Percentiles rank a stretch among this genome's conserved stretches.
phyloP scores from a whole-genome alignment of 1,139 yeast species.

The Magnusiomyces ingens region DNA sequence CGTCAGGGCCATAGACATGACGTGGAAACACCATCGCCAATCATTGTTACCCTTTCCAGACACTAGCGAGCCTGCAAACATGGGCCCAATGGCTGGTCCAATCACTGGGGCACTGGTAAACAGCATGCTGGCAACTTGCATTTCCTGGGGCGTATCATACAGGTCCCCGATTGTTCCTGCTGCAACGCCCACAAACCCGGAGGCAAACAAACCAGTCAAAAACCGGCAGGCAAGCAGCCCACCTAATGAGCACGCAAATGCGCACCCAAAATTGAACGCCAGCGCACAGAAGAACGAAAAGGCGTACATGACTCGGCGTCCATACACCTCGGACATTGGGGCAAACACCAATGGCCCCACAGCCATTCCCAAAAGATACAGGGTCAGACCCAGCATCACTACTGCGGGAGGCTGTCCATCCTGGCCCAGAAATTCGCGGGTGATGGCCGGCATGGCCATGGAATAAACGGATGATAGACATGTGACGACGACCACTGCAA shows the following conservation, averaged over 20 bases:
- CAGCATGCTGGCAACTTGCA: slow-evolving; percentile 64
- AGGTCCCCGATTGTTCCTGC: slow-evolving; percentile 70
- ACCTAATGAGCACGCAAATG: slow-evolving; percentile 52
- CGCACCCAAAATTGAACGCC: slow-evolving; percentile 62
- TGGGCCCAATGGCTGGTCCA: slow-evolving; percentile 71
- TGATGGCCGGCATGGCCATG: slow-evolving; percentile 35
- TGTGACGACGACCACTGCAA: slow-evolving; percentile 34
- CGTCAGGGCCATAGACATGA: too few relatives aligned
- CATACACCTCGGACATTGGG: slow-evolving; percentile 69
- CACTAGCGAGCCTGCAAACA: slow-evolving; percentile 34
- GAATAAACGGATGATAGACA: slow-evolving; percentile 52
- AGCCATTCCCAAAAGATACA: slow-evolving; percentile 63
- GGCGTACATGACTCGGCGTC: slow-evolving; percentile 60
- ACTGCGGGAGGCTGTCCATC: too few relatives aligned
- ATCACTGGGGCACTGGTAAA: slow-evolving; percentile 65
- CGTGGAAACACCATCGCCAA: too few relatives aligned
- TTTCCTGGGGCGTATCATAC: slow-evolving; percentile 43
- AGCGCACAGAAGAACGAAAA: slow-evolving; percentile 52
- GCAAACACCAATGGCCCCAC: slow-evolving; percentile 65
- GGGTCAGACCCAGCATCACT: slow-evolving; percentile 52
- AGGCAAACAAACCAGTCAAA: slow-evolving; percentile 59
- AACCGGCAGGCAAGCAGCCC: slow-evolving; percentile 60
- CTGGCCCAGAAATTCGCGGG: too few relatives aligned
- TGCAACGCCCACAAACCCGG: slow-evolving; percentile 64
- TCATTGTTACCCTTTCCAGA: too few relatives aligned